Evolutionary conservation across 805 yeast genomes (phyloP).

Genomic region (Cyberlindnera bimundalis): DNA sequence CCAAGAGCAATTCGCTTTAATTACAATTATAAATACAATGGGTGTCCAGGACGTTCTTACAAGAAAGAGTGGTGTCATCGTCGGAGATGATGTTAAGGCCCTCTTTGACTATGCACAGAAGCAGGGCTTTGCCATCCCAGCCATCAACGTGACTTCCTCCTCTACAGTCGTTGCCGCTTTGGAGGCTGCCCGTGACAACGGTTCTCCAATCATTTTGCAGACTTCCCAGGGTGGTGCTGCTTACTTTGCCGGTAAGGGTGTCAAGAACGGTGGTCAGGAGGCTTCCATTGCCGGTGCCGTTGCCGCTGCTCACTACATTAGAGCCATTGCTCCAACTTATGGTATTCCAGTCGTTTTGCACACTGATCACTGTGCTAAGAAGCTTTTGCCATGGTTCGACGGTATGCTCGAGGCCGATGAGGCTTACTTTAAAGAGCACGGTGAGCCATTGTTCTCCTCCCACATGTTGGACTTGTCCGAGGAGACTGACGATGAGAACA

Average conservation of each 20-base stretch:
- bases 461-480: constrained; percentile 98
- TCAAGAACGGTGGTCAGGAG: constrained; percentile 84
- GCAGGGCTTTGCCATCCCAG: constrained; percentile 95
- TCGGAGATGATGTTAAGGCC: constrained; percentile 88
- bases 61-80: constrained; percentile 96
- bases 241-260: constrained; percentile 99
- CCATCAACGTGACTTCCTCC: constrained; percentile 96
- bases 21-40: constrained; percentile 41
- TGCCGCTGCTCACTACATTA: constrained; percentile 97
- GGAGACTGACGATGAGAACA: constrained; percentile 95
- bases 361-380: constrained; percentile 99
- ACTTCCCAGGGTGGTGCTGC: constrained; percentile 99
- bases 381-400: constrained; percentile 97
- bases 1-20: no score
- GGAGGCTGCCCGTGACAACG: constrained; percentile 94
- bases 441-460: constrained; percentile 96
- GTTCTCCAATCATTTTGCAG: constrained; percentile 94
- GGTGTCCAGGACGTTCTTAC: constrained; percentile 71
- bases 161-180: constrained; percentile 96
- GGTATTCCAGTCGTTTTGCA: constrained; percentile 96
- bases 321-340: constrained; percentile 93
- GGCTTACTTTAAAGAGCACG: constrained; percentile 79
- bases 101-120: constrained; percentile 91
- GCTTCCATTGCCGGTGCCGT: constrained; percentile 94
- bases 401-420: constrained; percentile 98